A percentile compares a stretch with the other conserved stretches of the same genome.
phyloP scores from a whole-genome alignment of 2,329 filamentous ascomycete genomes.

The Alternaria infectoria region DNA sequence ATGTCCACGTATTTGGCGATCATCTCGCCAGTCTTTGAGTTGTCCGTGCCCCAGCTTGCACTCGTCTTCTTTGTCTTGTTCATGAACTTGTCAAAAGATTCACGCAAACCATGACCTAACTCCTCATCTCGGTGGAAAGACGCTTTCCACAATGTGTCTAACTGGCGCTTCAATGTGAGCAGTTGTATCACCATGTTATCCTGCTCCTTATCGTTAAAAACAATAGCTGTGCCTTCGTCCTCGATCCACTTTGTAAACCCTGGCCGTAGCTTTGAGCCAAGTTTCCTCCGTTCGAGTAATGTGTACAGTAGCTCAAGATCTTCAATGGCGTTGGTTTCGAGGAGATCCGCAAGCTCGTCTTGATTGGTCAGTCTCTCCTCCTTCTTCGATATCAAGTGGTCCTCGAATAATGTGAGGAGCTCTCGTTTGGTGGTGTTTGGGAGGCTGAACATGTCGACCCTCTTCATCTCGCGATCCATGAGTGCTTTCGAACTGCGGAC shows the following conservation, averaged over 20 bases:
- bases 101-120: slow-evolving; percentile 78
- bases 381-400: slow-evolving; percentile 72
- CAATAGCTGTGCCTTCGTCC: slow-evolving; percentile 74
- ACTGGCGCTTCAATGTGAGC: slow-evolving; percentile 76
- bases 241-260: slow-evolving; percentile 84
- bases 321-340: slow-evolving; percentile 71
- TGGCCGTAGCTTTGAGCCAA: slow-evolving; percentile 71
- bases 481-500: slow-evolving; percentile 72
- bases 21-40: slow-evolving; percentile 97
- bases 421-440: slow-evolving; percentile 82
- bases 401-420: slow-evolving; percentile 75
- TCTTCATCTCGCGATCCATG: slow-evolving; percentile 72
- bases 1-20: slow-evolving; percentile 96
- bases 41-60: slow-evolving; percentile 77
- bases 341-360: slow-evolving; percentile 72
- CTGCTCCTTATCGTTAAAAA: slow-evolving; percentile 78
- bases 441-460: slow-evolving; percentile 82
- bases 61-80: slow-evolving; percentile 80
- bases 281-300: slow-evolving; percentile 73
- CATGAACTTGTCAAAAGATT: slow-evolving; percentile 89
- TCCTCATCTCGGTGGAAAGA: slow-evolving; percentile 80
- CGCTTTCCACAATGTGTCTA: slow-evolving; percentile 77
- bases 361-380: slow-evolving; percentile 63
- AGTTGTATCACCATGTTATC: slow-evolving; percentile 87
- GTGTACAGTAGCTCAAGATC: slow-evolving; percentile 79